Evolutionary conservation across 768 basidiomycete genomes (phyloP).

Genomic region (Pleurotus giganteus): DNA sequence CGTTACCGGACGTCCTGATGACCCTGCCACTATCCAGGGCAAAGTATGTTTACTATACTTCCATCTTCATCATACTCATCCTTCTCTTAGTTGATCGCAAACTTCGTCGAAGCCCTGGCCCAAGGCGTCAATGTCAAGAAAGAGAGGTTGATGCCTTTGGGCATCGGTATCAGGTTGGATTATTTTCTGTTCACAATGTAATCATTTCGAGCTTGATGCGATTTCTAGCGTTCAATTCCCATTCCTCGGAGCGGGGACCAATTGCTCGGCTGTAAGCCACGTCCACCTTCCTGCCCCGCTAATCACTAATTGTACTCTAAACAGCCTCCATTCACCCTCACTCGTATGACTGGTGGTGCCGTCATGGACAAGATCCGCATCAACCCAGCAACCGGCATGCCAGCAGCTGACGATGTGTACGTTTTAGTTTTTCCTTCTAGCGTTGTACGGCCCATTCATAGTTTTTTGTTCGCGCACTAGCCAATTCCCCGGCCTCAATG

Average conservation of each 20-base stretch:
- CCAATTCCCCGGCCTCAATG: slow-evolving; percentile 20
- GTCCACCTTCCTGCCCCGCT: background rate
- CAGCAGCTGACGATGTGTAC: slow-evolving; percentile 19
- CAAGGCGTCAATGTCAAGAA: slow-evolving; percentile 19
- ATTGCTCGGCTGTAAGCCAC: slow-evolving; percentile 7
- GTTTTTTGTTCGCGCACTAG: slow-evolving; percentile 11
- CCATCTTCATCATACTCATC: background rate
- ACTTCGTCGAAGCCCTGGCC: slow-evolving; percentile 25
- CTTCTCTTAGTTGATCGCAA: slow-evolving; percentile 10
- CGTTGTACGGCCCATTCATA: background rate
- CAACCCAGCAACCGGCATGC: slow-evolving; percentile 23
- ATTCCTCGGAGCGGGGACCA: slow-evolving; percentile 5
- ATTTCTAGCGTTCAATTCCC: slow-evolving; percentile 7
- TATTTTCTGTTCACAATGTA: background rate
- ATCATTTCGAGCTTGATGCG: no score
- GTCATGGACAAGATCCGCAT: slow-evolving; percentile 19
- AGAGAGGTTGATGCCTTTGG: slow-evolving; percentile 21
- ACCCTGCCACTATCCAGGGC: slow-evolving; percentile 26
- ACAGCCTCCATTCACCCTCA: slow-evolving; percentile 27
- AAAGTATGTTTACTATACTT: slow-evolving; percentile 9
- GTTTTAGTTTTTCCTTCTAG: slow-evolving; percentile 6
- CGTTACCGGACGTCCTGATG: slow-evolving; percentile 18
- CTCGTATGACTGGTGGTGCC: slow-evolving; percentile 27
- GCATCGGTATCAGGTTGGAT: slow-evolving; percentile 24
- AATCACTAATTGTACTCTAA: background rate